phyloP scores from a whole-genome alignment of 139 green algal species.

The Chloropicon primus region DNA sequence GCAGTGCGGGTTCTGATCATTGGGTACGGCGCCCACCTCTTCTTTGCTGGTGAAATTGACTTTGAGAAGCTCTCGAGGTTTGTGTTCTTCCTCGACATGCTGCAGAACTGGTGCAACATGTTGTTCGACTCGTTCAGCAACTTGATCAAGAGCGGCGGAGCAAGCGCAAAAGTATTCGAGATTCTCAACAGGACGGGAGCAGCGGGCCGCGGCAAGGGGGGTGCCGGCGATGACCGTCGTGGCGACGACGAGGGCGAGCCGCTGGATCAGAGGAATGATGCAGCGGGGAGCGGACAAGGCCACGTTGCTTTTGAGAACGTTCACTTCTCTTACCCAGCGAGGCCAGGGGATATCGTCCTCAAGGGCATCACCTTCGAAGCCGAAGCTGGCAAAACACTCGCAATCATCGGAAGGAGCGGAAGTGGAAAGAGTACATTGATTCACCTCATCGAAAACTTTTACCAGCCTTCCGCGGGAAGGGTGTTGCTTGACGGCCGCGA shows the following conservation, averaged over 20 bases:
- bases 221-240: neutral
- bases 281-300: neutral
- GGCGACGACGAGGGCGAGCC: too few relatives aligned
- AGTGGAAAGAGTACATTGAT: neutral
- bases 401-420: neutral
- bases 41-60: neutral
- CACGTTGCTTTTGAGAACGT: neutral
- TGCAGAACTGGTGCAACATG: neutral
- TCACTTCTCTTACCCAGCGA: neutral
- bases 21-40: neutral
- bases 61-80: slow-evolving; percentile 1
- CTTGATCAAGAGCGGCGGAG: neutral
- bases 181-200: neutral
- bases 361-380: neutral
- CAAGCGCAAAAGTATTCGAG: neutral
- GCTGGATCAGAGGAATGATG: too few relatives aligned
- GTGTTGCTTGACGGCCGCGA: slow-evolving; percentile 12
- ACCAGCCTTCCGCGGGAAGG: neutral
- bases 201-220: too few relatives aligned
- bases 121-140: slow-evolving; percentile 6
- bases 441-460: neutral
- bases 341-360: neutral
- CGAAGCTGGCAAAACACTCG: neutral
- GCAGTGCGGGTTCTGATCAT: neutral
- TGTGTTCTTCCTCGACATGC: neutral